These are phyloP conservation scores for Solanum gandarillasii DNA, from an alignment of 257 asterid species.

Conservation along the genomic window DNA sequence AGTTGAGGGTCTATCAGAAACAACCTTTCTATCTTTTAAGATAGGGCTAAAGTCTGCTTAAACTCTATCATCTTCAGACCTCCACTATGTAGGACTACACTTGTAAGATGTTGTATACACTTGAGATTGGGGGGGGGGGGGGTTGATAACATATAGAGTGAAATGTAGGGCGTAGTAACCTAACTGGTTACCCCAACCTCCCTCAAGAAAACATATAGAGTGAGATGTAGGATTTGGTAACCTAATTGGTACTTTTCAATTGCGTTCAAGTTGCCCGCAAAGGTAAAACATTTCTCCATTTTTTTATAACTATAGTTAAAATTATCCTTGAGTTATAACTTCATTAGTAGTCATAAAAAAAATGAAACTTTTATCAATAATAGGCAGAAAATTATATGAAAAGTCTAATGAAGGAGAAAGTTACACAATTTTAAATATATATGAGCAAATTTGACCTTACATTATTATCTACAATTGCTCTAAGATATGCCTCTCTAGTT, in stretches of 20 bases:
- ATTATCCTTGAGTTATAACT: no score
- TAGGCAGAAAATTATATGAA: background rate
- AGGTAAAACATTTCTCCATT: background rate
- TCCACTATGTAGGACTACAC: background rate
- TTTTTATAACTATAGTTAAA: background rate
- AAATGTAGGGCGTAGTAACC: no score
- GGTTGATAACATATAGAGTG: no score
- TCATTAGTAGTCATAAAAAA: background rate
- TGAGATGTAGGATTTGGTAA: no score
- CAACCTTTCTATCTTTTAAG: rapidly evolving
- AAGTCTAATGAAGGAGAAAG: background rate
- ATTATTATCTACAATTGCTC: background rate
- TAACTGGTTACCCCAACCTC: no score
- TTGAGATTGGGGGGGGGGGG: background rate
- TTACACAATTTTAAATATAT: background rate
- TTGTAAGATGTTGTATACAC: no score
- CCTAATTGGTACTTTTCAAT: background rate
- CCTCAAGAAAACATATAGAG: no score
- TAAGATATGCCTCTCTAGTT: background rate
- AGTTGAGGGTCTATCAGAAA: background rate
- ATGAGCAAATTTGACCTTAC: background rate
- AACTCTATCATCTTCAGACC: background rate
- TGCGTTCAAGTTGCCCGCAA: no score
- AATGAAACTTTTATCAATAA: no score
- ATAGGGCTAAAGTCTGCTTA: background rate